These are phyloP conservation scores for Lachnellula hyalina DNA, from an alignment of 2,329 filamentous ascomycete species.

Conservation along the genomic window DNA sequence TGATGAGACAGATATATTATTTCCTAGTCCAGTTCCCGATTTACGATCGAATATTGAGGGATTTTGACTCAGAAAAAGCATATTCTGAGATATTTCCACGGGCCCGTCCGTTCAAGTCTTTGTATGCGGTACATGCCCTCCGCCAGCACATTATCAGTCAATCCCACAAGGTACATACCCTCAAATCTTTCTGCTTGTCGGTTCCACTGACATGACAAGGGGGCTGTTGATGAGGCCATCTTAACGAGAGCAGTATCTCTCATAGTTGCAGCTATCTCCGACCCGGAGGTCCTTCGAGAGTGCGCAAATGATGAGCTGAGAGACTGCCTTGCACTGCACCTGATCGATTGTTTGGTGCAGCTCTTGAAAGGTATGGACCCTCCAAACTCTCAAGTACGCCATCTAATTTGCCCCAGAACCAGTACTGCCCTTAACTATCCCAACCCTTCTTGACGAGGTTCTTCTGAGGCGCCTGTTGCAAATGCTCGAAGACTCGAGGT, in stretches of 20 bases:
- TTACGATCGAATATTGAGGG: constrained; percentile 54
- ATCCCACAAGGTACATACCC: constrained; percentile 27
- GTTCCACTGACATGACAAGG: constrained; percentile 16
- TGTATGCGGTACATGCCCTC: constrained; percentile 68
- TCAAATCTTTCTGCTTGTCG: constrained; percentile 33
- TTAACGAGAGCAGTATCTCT: constrained; percentile 44
- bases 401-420: constrained; percentile 34
- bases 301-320: constrained; percentile 41
- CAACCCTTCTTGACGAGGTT: constrained; percentile 29
- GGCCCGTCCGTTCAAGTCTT: constrained; percentile 63
- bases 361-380: constrained; percentile 47
- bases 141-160: constrained; percentile 48
- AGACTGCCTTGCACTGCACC: constrained; percentile 44
- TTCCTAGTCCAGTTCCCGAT: constrained; percentile 68
- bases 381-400: neutral
- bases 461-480: constrained; percentile 31
- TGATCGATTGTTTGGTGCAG: constrained; percentile 52
- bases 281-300: constrained; percentile 46
- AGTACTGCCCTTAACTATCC: constrained; percentile 30
- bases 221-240: constrained; percentile 31
- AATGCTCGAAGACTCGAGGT: constrained; percentile 25
- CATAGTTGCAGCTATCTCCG: constrained; percentile 55
- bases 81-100: constrained; percentile 62
- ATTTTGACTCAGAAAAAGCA: constrained; percentile 50
- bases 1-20: constrained; percentile 53